Evolutionary conservation across 129 eudicot genomes (phyloP).

Genomic region (Tagetes erecta): DNA sequence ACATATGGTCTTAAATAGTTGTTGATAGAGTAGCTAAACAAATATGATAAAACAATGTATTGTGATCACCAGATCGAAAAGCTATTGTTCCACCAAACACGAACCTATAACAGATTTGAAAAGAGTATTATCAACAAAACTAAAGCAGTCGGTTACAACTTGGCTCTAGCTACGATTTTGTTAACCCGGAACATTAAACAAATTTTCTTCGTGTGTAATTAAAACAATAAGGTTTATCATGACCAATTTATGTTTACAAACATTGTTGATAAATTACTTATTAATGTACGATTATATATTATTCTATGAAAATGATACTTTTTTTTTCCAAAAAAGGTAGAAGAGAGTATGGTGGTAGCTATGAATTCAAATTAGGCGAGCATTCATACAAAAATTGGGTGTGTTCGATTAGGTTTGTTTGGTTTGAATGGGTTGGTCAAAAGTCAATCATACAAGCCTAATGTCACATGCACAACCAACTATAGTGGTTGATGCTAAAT

Average conservation of each 20-base stretch:
- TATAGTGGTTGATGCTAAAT: not conserved
- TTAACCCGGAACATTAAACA: not conserved
- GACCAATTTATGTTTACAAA: not conserved
- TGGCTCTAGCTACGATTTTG: not conserved
- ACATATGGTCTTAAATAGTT: too few relatives aligned
- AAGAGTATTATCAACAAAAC: not conserved
- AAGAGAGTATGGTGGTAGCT: conserved; percentile 3
- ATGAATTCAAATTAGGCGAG: conserved; percentile 37
- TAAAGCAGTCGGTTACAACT: not conserved
- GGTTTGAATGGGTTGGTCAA: conserved; percentile 32
- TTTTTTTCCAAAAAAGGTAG: not conserved
- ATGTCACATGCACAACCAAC: not conserved
- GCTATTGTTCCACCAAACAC: not conserved
- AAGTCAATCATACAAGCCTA: conserved; percentile 27
- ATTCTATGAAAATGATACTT: not conserved
- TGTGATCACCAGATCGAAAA: not conserved
- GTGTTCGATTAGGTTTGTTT: conserved; percentile 16
- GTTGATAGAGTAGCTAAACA: too few relatives aligned
- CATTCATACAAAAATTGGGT: conserved; percentile 31
- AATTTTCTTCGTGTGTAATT: not conserved
- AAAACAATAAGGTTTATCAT: not conserved
- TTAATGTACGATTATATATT: not conserved
- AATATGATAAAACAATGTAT: not conserved
- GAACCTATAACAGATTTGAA: not conserved
- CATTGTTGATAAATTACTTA: not conserved